A percentile compares a stretch with the other conserved stretches of the same genome.
Evolutionary conservation across 495 filamentous ascomycete genomes (phyloP).

Genomic region (Aspergillus saccharolyticus): DNA sequence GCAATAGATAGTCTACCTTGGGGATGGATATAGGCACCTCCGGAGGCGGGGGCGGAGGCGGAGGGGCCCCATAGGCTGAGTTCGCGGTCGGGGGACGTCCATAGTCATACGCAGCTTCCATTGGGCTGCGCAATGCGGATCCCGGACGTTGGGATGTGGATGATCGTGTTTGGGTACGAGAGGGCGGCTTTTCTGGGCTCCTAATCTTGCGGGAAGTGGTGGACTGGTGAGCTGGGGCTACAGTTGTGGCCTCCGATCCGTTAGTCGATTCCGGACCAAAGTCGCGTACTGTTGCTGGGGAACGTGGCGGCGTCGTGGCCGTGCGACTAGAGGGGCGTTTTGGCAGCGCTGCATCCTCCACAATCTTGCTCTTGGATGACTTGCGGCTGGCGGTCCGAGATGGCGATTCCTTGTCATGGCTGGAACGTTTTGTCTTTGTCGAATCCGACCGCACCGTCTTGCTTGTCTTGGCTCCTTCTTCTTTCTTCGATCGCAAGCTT

Average conservation of each 20-base stretch:
- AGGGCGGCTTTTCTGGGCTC: conserved; percentile 38
- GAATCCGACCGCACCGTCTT: conserved; percentile 39
- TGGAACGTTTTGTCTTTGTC: conserved; percentile 35
- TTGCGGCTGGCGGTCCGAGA: conserved; percentile 33
- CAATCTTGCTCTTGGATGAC: conserved; percentile 29
- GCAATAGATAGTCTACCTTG: conserved; percentile 82
- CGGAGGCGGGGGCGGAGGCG: conserved; percentile 80
- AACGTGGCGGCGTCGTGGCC: conserved; percentile 31
- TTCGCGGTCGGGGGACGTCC: conserved; percentile 35
- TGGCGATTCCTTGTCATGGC: conserved; percentile 28
- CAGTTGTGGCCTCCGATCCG: conserved; percentile 58
- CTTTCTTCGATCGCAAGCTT: conserved; percentile 37
- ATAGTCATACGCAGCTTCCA: conserved; percentile 39
- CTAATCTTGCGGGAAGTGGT: conserved; percentile 37
- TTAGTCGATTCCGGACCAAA: conserved; percentile 40
- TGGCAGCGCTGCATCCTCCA: conserved; percentile 28
- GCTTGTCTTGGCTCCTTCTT: conserved; percentile 35
- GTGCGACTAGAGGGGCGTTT: conserved; percentile 34
- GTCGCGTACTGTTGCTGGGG: conserved; percentile 37
- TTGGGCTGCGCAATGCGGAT: conserved; percentile 20
- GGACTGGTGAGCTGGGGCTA: conserved; percentile 55
- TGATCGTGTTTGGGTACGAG: conserved; percentile 37
- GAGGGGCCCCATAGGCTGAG: conserved; percentile 46
- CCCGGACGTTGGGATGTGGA: conserved; percentile 31
- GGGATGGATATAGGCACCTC: conserved; percentile 62